phyloP scores from a whole-genome alignment of 2,329 filamentous ascomycete genomes.

The Diaporthe nobilis region DNA sequence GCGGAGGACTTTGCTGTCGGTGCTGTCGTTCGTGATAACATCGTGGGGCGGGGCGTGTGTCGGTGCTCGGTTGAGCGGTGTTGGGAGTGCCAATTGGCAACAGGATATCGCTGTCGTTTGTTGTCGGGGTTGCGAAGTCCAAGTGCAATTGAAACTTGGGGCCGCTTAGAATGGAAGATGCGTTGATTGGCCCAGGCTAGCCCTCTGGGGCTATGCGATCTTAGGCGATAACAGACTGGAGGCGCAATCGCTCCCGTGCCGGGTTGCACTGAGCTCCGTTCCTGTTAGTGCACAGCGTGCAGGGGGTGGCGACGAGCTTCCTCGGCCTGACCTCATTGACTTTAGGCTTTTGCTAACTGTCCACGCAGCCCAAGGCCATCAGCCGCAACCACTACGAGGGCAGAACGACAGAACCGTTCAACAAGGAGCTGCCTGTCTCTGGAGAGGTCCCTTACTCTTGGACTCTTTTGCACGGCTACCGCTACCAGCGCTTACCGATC shows the following conservation, averaged over 20 bases:
- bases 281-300: conserved; percentile 25
- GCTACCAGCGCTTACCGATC: not conserved
- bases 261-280: not conserved
- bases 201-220: conserved; percentile 25
- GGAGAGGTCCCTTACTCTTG: not conserved
- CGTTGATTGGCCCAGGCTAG: conserved; percentile 41
- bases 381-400: not conserved
- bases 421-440: conserved; percentile 15
- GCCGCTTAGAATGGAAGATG: conserved; percentile 42
- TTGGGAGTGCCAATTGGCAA: conserved; percentile 50
- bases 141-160: conserved; percentile 42
- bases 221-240: conserved; percentile 20
- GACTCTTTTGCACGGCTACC: not conserved
- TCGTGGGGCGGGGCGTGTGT: conserved; percentile 46
- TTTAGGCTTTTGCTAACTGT: not conserved
- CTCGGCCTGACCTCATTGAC: conserved; percentile 35
- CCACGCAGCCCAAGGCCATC: not conserved
- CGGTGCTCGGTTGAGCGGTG: conserved; percentile 55
- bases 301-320: conserved; percentile 34
- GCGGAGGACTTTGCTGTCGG: conserved; percentile 57
- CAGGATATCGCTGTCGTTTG: conserved; percentile 26
- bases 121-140: conserved; percentile 39
- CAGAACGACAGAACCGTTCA: not conserved
- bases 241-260: not conserved
- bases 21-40: conserved; percentile 60